phyloP scores from a whole-genome alignment of 2,329 filamentous ascomycete genomes.

The Exophiala spinifera region DNA sequence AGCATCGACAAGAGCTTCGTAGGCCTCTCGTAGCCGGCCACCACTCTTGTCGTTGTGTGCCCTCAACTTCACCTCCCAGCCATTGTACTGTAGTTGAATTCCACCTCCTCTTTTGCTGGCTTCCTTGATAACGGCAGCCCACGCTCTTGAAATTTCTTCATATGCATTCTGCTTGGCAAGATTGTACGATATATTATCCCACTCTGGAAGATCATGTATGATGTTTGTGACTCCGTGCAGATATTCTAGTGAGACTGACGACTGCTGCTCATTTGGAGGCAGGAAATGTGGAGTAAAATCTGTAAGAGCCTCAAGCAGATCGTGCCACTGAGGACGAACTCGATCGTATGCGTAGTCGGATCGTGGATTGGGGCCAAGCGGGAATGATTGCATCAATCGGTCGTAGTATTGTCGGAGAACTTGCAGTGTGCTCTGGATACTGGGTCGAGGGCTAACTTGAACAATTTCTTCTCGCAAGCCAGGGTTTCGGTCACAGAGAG shows the following conservation, averaged over 20 bases:
- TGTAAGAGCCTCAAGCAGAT: slow-evolving; percentile 81
- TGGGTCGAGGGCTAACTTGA: slow-evolving; percentile 79
- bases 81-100: slow-evolving; percentile 81
- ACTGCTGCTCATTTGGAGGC: slow-evolving; percentile 81
- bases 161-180: slow-evolving; percentile 94
- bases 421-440: slow-evolving; percentile 72
- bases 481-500: slow-evolving; percentile 85
- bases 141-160: slow-evolving; percentile 90
- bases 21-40: slow-evolving; percentile 74
- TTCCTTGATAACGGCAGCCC: slow-evolving; percentile 87
- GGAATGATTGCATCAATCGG: slow-evolving; percentile 73
- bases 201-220: slow-evolving; percentile 84
- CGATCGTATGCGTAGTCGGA: slow-evolving; percentile 95
- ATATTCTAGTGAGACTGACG: slow-evolving; percentile 79
- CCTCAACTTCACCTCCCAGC: slow-evolving; percentile 84
- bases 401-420: slow-evolving; percentile 81
- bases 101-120: slow-evolving; percentile 87
- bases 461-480: slow-evolving; percentile 82
- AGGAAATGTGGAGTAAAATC: slow-evolving; percentile 97
- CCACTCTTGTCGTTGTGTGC: slow-evolving; percentile 86
- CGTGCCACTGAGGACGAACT: slow-evolving; percentile 73
- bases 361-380: slow-evolving; percentile 76
- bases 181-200: slow-evolving; percentile 83
- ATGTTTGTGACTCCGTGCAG: slow-evolving; percentile 87
- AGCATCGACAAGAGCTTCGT: slow-evolving; percentile 70